A percentile compares a stretch with the other conserved stretches of the same genome.
phyloP scores from a whole-genome alignment of 108 stramenopile genomes.

The Nitzschia putrida region DNA sequence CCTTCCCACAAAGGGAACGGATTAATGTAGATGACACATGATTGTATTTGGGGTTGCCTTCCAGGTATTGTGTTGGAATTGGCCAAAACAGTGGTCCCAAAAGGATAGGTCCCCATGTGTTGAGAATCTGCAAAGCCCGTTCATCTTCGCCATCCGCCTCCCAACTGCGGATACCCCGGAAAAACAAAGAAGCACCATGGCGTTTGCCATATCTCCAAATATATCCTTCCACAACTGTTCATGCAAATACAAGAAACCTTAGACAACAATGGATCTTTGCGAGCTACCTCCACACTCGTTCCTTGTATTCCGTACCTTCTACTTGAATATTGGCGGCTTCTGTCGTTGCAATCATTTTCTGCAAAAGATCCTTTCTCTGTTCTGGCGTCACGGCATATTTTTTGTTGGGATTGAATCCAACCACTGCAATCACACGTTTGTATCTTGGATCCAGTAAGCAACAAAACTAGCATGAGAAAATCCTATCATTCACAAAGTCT shows the following conservation, averaged over 20 bases:
- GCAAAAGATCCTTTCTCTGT: constrained; percentile 59
- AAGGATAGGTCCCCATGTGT: constrained; percentile 66
- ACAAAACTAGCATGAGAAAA: not conserved
- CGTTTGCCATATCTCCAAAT: constrained; percentile 81
- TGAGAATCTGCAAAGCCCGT: constrained; percentile 66
- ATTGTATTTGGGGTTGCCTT: constrained; percentile 81
- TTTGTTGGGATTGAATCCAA: constrained; percentile 83
- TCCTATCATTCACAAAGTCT: not conserved
- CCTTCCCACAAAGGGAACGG: constrained; percentile 51
- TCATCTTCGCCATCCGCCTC: constrained; percentile 79
- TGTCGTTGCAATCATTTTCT: constrained; percentile 27
- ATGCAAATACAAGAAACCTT: constrained; percentile 5
- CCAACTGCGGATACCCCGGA: constrained; percentile 86
- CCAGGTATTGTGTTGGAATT: constrained; percentile 66
- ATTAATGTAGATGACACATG: constrained; percentile 76
- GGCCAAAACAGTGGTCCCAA: constrained; percentile 66
- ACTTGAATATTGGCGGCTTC: constrained; percentile 54
- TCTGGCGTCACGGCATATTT: constrained; percentile 72
- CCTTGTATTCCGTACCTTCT: constrained; percentile 45
- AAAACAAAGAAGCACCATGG: constrained; percentile 59
- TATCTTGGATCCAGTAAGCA: constrained; percentile 33
- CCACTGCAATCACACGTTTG: constrained; percentile 68
- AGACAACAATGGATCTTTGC: constrained; percentile 1
- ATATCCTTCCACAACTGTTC: constrained; percentile 70
- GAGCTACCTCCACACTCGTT: not conserved